Conservation (phyloP, 192 early-diverging fungal species). For the Dispira parvispora region DNA sequence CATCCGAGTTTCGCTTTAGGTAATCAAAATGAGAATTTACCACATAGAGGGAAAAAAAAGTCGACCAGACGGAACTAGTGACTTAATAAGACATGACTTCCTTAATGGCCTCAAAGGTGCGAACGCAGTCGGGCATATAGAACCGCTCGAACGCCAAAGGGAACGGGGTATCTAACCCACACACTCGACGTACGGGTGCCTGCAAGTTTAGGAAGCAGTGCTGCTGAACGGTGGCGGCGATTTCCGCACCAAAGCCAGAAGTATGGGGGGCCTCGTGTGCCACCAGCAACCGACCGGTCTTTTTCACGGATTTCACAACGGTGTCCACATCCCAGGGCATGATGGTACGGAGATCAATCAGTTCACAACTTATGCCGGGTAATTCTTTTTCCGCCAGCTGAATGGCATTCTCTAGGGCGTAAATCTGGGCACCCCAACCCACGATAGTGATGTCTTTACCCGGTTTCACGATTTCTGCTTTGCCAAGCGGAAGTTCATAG, state of each 20-base stretch:
- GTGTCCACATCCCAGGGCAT: conserved; percentile 87
- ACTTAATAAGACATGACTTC: conserved; percentile 50
- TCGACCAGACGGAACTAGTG: background rate
- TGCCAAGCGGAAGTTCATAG: conserved; percentile 76
- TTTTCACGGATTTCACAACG: conserved; percentile 75
- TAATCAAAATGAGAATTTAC: no score
- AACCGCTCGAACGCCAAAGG: conserved; percentile 86
- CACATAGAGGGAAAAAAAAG: background rate
- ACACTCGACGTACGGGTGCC: conserved; percentile 77
- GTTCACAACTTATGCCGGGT: conserved; percentile 70
- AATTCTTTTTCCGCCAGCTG: conserved; percentile 69
- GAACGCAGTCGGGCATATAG: conserved; percentile 73
- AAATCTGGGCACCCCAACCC: conserved; percentile 84
- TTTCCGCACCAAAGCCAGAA: conserved; percentile 79
- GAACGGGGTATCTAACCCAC: conserved; percentile 81
- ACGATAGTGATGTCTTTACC: conserved; percentile 84
- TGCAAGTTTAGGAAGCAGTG: conserved; percentile 82
- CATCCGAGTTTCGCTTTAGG: no score
- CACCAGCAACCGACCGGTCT: conserved; percentile 82
- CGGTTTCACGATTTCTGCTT: conserved; percentile 72
- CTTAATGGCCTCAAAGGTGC: conserved; percentile 79
- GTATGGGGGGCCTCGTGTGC: conserved; percentile 89
- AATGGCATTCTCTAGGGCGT: conserved; percentile 82
- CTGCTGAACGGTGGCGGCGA: conserved; percentile 77
- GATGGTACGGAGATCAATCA: conserved; percentile 86